Evolutionary conservation across 1,139 yeast species (phyloP), one percentile per base, ranked within the genome.

Genomic region (Pichia sp.): DNA sequence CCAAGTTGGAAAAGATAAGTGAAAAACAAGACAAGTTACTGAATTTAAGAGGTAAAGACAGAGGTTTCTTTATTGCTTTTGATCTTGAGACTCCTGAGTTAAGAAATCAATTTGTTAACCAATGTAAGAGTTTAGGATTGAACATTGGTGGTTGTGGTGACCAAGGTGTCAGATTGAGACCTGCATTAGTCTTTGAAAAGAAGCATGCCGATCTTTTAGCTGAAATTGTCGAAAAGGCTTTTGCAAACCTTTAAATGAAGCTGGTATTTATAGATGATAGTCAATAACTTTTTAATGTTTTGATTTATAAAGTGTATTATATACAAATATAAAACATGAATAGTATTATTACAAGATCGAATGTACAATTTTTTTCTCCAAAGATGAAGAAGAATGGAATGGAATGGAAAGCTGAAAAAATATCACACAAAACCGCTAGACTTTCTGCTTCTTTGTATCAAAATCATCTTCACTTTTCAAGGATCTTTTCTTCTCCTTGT

Each of bases 51-150:
- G 88, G 90, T 49, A 73, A 81, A 57, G 64, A 68, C 52, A 76
- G 77, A 61, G 88, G 85, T 48, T 80, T 86, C 28, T 81, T 81
- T 59, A 79, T 81, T 60, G 87, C 88, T n/a, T 82, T 85, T 81
- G 83, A 79, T 58, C 69, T 78, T 55, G 70, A 67, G 42, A 61
- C 67, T 40, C 59, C 72, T 26, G 66, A 64, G 33, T 57, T 60
- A 40, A 74, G 88, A 68, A 77, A 78, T 55, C 60, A 66, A 44
- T 66, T 81, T 47, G 66, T 81, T 53, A 55, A 60, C 51, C 68
- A 63, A 26, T 64, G 76, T 65, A 78, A 79, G 59, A 60, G 63
- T 37, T 67, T 66, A 40, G 90, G 90, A 50, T 72, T 81, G 48
- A 81, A 81, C 58, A 75, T 80, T 51, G 90, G 90, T 54, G 88